These are phyloP conservation scores for Stachybotrys chartarum DNA, from an alignment of 2,329 filamentous ascomycete species.

Conservation along the genomic window DNA sequence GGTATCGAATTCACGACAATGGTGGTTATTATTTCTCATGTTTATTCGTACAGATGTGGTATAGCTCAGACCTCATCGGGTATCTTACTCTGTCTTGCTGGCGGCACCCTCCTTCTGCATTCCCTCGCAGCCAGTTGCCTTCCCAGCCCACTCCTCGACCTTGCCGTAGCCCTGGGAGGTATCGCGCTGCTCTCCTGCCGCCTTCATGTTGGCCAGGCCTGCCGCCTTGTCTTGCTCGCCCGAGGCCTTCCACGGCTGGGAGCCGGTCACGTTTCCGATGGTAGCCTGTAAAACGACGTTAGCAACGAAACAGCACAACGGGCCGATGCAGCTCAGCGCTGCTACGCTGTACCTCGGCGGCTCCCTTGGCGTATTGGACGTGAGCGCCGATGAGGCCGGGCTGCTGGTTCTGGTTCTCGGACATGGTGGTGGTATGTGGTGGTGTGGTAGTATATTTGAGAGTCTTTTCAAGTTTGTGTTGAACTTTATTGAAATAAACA, in stretches of 20 bases:
- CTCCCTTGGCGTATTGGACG: constrained; percentile 62
- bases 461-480: background rate
- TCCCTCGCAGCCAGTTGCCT: constrained; percentile 58
- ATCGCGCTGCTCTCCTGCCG: constrained; percentile 50
- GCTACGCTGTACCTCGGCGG: constrained; percentile 44
- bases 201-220: constrained; percentile 56
- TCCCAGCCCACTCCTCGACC: constrained; percentile 58
- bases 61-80: too few species aligned
- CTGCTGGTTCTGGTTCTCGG: constrained; percentile 24
- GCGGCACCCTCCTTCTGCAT: constrained; percentile 58
- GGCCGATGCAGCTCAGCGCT: background rate
- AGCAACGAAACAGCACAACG: background rate
- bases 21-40: background rate
- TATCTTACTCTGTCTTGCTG: constrained; percentile 27
- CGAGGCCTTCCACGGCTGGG: constrained; percentile 54
- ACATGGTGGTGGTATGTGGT: constrained; percentile 11
- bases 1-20: too few species aligned
- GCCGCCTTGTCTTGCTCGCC: constrained; percentile 58
- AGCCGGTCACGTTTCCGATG: constrained; percentile 55
- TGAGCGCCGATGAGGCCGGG: constrained; percentile 57
- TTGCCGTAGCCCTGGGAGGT: constrained; percentile 51
- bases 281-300: constrained; percentile 33
- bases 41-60: background rate
- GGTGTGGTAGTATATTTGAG: background rate
- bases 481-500: too few species aligned